These are phyloP conservation scores for Aspergillus viridinutans DNA, from an alignment of 2,329 filamentous ascomycete genomes.

Conservation along the genomic window DNA sequence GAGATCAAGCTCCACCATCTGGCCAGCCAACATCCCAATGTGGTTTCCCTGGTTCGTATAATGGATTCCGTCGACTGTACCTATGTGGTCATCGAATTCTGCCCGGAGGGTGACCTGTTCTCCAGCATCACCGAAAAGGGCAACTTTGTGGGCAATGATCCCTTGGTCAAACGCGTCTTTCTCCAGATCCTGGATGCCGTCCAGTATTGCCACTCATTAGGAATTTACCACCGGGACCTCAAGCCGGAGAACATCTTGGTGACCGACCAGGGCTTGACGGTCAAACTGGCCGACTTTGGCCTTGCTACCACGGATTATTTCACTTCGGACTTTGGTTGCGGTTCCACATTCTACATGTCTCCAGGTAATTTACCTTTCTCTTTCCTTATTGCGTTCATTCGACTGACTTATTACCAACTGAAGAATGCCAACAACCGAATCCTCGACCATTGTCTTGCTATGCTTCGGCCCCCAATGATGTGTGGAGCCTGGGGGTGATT, in stretches of 20 bases:
- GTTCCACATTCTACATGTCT: constrained; percentile 99
- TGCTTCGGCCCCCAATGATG: constrained; percentile 88
- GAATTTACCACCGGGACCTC: constrained; percentile 94
- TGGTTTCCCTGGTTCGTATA: constrained; percentile 91
- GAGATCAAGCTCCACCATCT: constrained; percentile 90
- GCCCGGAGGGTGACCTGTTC: constrained; percentile 94
- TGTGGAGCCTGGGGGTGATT: constrained; percentile 98
- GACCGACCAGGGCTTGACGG: constrained; percentile 77
- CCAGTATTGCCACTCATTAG: constrained; percentile 85
- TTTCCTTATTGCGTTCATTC: background rate
- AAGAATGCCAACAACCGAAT: constrained; percentile 83
- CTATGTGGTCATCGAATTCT: constrained; percentile 95
- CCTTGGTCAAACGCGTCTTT: constrained; percentile 79
- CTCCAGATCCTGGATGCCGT: constrained; percentile 96
- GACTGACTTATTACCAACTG: constrained; percentile 5
- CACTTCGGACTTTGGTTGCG: constrained; percentile 94
- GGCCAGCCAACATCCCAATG: constrained; percentile 84
- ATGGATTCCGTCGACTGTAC: constrained; percentile 89
- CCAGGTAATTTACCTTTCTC: constrained; percentile 65
- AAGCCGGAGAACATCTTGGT: constrained; percentile 99
- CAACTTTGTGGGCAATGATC: constrained; percentile 89
- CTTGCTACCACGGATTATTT: constrained; percentile 78
- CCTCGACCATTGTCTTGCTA: constrained; percentile 72
- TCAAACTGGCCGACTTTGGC: constrained; percentile 96
- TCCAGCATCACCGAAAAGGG: constrained; percentile 94